Evolutionary conservation across 2,329 filamentous ascomycete species (phyloP).

Genomic region (Fusarium palustre): DNA sequence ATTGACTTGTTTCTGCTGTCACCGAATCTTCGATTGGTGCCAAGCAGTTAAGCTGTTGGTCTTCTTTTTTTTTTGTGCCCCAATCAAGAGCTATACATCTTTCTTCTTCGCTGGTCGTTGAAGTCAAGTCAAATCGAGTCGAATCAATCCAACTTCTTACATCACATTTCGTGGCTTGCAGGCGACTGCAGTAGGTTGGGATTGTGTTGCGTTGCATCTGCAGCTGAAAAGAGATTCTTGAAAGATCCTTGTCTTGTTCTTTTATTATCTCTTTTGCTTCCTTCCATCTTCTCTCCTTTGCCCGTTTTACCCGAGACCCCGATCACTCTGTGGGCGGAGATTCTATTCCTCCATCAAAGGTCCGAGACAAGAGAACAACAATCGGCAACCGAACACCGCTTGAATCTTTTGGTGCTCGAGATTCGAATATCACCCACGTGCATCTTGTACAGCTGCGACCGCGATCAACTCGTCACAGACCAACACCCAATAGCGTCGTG

Average conservation of each 20-base stretch:
- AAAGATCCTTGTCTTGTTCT: slow-evolving; percentile 23
- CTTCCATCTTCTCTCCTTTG: slow-evolving; percentile 9
- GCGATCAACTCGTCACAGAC: slow-evolving; percentile 41
- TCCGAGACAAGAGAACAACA: background rate
- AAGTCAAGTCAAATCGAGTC: slow-evolving; percentile 11
- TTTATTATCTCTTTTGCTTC: slow-evolving; percentile 1
- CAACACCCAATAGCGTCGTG: slow-evolving; percentile 42
- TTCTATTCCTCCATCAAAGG: background rate
- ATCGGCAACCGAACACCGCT: background rate
- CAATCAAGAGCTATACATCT: background rate
- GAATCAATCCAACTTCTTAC: slow-evolving; percentile 18
- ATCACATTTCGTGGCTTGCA: slow-evolving; percentile 40
- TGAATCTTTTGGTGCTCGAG: background rate
- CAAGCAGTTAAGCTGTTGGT: slow-evolving; percentile 9
- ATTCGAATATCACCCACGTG: slow-evolving; percentile 39
- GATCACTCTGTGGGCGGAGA: background rate
- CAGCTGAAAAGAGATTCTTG: slow-evolving; percentile 23
- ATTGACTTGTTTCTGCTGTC: slow-evolving; percentile 10
- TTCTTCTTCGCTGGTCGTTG: slow-evolving; percentile 39
- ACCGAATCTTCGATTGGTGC: slow-evolving; percentile 6
- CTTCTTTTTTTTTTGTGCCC: background rate
- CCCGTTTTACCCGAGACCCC: slow-evolving; percentile 1
- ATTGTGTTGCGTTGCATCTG: slow-evolving; percentile 27
- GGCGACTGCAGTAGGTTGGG: slow-evolving; percentile 20
- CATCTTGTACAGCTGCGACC: slow-evolving; percentile 42